phyloP scores from a whole-genome alignment of 208 protist species.

The Acanthamoeba divionensis region DNA sequence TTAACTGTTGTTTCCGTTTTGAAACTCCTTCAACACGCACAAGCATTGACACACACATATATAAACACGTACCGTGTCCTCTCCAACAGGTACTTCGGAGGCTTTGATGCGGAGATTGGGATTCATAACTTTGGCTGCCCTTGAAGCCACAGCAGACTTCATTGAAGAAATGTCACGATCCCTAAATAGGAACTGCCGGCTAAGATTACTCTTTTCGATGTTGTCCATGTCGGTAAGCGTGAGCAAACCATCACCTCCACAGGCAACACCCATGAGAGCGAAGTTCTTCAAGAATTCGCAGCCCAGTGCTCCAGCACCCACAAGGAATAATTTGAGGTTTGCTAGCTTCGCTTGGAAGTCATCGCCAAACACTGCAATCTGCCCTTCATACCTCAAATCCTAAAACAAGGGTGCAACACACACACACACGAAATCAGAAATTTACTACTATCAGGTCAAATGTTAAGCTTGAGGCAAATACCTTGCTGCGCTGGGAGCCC shows the following conservation, averaged over 20 bases:
- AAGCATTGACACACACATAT: constrained; percentile 75
- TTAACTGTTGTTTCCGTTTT: neutral
- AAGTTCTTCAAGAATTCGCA: constrained; percentile 68
- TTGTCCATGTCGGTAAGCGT: constrained; percentile 98
- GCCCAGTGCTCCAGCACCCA: constrained; percentile 79
- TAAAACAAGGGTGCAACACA: neutral
- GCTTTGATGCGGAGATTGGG: constrained; percentile 81
- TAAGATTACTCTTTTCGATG: constrained; percentile 99
- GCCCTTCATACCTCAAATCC: constrained; percentile 89
- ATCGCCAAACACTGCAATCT: constrained; percentile 93
- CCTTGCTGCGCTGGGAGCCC: constrained; percentile 73
- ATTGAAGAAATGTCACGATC: constrained; percentile 32
- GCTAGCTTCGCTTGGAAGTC: constrained; percentile 86
- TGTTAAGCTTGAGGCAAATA: no score
- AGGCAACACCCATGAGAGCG: constrained; percentile 95
- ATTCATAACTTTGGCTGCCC: constrained; percentile 92
- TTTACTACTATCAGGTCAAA: no score
- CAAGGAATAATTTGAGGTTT: constrained; percentile 82
- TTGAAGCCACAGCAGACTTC: constrained; percentile 83
- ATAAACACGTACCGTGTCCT: no score
- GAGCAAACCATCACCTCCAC: constrained; percentile 69
- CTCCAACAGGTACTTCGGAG: constrained; percentile 81
- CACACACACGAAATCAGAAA: neutral
- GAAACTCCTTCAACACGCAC: neutral
- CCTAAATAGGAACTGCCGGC: constrained; percentile 98